Percentiles rank a stretch among this genome's conserved stretches.
Evolutionary conservation across 176 grass and related monocot genomes (phyloP).

Genomic region (Rhynchospora breviuscula): DNA sequence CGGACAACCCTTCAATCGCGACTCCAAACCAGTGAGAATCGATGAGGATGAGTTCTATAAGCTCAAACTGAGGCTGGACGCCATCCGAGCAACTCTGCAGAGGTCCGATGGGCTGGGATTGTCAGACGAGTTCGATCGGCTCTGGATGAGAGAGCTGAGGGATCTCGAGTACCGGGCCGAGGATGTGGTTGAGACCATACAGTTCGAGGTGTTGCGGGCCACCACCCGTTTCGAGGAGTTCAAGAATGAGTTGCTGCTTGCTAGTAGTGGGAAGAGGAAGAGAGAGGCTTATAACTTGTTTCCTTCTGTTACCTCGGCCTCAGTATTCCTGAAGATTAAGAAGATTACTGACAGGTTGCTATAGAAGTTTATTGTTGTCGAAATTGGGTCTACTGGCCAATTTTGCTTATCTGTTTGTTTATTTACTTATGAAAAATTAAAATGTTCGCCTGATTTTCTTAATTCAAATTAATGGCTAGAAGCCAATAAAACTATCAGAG

Average conservation of each 20-base stretch:
- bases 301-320: background rate
- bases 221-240: constrained; percentile 29
- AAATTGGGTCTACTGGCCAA: background rate
- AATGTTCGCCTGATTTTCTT: background rate
- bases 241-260: constrained; percentile 29
- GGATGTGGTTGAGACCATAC: constrained; percentile 35
- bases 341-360: background rate
- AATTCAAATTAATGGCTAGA: background rate
- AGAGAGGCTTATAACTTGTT: constrained; percentile 24
- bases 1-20: constrained; percentile 14
- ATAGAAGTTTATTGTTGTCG: background rate
- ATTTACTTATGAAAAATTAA: no score
- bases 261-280: constrained; percentile 37
- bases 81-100: constrained; percentile 23
- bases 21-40: constrained; percentile 15
- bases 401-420: background rate
- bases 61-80: constrained; percentile 23
- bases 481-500: background rate
- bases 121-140: constrained; percentile 27
- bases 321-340: constrained; percentile 29
- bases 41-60: background rate
- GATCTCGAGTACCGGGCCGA: constrained; percentile 34
- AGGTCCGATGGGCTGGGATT: constrained; percentile 23
- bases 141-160: constrained; percentile 43
- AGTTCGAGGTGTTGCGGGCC: constrained; percentile 30